Evolutionary conservation across 2,329 filamentous ascomycete genomes (phyloP), one percentile per base, ranked within the genome.

Genomic region (Botrytis hyacinthi): DNA sequence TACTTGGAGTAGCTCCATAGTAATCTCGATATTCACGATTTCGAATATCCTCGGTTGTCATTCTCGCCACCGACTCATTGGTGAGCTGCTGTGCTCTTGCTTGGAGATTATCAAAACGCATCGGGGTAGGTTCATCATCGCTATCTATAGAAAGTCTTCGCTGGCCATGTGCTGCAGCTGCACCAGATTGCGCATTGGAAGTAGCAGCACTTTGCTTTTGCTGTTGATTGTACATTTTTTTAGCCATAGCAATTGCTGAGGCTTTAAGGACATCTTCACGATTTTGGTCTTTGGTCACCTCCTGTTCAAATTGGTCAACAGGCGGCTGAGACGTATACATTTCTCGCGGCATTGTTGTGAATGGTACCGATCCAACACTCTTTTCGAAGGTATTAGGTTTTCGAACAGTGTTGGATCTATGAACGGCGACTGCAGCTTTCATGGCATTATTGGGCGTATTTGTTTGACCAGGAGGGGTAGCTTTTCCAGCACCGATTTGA

Each of bases 211-310:
- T 79, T 70, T 84, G 84, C 76, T 83, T 88, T 75, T 93, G 89
- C 77, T 94, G 91, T 48, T 89, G 85, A 18, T 85, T 88, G 80
- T 94, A 97, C 90, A 97, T 95, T 77, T 92, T 89, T 82, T 91
- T 92, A 10, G 95, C 94, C 94, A 98, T 97, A 18, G 92, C 93
- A 4, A 97, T 85, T 3, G 95, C 94, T 32, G 94, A 95, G 44
- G 94, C 93, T 76, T 91, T 92, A 4, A 97, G 84, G 7, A 90
- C 89, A 77, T 94, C 92, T 62, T 91, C 88, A 73, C 88, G 89
- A 75, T 88, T 90, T 81, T 90, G 88, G 79, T 97, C 94, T 59
- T 96, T 68, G 26, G 51, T 91, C 0, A 90, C 83, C 79, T 97
- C 93, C 2, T 29, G 65, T 6, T 57, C 65, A 26, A 68, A 40